Base-by-base conservation (phyloP, 176 grass and related monocot genomes). In the Bonia amplexicaulis region DNA sequence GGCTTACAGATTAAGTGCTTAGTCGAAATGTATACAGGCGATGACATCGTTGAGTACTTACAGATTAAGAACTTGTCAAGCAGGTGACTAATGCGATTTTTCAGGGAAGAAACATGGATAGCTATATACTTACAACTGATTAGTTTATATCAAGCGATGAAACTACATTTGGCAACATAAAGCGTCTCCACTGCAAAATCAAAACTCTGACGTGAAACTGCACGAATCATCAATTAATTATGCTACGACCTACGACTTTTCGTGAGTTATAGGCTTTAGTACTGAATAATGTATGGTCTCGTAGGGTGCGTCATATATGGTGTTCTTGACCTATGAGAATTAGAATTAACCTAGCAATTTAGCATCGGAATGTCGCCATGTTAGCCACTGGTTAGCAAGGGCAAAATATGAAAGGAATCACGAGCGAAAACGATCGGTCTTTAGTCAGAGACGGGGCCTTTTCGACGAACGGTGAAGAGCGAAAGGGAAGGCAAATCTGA, bases 401-500 rank as follows among this genome's bases (percentile, higher is more conserved):
- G 31, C 12, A 2, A 7, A 12, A 11, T 51, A 62, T 77, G 4
- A 3, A 68, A 23, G 70, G 82, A 80, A 86, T 83, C 66, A 4
- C 6, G 8, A 22, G 22, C 29, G 19, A 44, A 48, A 86, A 87
- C 74, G n/a, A 69, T 71, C n/a, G 66, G 37, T 59, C 37, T 8
- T 63, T 31, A 63, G 53, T 7, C 61, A 2, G 14, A 45, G 57
- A 63, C 66, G 65, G 67, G 40, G 40, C 69, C 57, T 83, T 83
- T 83, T 13, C 11, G 51, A 85, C 26, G 76, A 42, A 55, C 80
- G 81, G 89, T 10, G 11, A 61, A 68, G 63, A 91, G 81, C 25
- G 19, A 87, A 88, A 91, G 85, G 25, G 80, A 40, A 58, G 62
- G 52, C 1, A 70, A 69, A 22, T 90, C 80, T 87, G 89, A 90